These are phyloP conservation scores for Malus domestica DNA, from an alignment of 306 rosid genomes.

Conservation along the genomic window DNA sequence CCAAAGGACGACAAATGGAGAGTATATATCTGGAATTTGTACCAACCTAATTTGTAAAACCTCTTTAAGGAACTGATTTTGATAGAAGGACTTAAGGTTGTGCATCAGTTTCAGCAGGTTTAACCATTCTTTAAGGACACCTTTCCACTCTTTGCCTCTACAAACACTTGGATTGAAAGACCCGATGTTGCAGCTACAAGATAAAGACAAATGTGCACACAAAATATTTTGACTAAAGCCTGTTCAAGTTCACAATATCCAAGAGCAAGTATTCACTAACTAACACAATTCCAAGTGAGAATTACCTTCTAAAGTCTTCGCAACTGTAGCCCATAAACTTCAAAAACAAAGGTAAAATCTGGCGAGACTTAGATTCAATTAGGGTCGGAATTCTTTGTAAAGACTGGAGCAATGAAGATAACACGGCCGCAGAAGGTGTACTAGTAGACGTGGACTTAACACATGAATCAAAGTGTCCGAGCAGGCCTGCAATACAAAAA, in stretches of 20 bases:
- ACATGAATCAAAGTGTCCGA: conserved; percentile 39
- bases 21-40: background rate
- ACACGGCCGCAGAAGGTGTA: conserved; percentile 54
- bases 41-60: conserved; percentile 73
- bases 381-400: conserved; percentile 60
- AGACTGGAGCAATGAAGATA: conserved; percentile 60
- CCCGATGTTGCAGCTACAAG: conserved; percentile 56
- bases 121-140: conserved; percentile 81
- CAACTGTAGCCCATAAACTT: conserved; percentile 69
- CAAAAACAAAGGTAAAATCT: conserved; percentile 58
- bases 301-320: conserved; percentile 47
- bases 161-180: conserved; percentile 60
- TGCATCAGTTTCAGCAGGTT: conserved; percentile 73
- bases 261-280: conserved; percentile 7
- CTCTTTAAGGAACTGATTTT: conserved; percentile 63
- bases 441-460: conserved; percentile 42
- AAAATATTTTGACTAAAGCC: background rate
- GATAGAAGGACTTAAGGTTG: conserved; percentile 54
- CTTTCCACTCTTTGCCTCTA: conserved; percentile 89
- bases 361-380: conserved; percentile 54
- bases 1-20: background rate
- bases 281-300: conserved; percentile 4
- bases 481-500: conserved; percentile 55
- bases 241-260: background rate
- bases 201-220: conserved; percentile 22